Percentiles rank a stretch among this genome's conserved stretches.
These are phyloP conservation scores for Amanita phalloides DNA, from an alignment of 768 basidiomycete species.

Conservation along the genomic window DNA sequence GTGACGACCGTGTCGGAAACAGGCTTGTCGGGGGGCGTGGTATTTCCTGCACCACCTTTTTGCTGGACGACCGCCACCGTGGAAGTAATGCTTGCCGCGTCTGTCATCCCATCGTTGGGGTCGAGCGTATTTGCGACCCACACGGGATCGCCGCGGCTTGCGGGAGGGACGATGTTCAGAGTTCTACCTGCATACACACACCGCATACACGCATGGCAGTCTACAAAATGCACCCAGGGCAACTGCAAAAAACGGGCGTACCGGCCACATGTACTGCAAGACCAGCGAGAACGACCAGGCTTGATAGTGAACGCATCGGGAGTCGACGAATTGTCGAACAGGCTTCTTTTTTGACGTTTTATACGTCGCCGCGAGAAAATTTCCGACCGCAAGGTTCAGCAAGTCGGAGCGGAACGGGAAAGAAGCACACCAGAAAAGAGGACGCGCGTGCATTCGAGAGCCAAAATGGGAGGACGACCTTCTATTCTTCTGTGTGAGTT, in stretches of 20 bases:
- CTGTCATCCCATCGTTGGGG: constrained; percentile 12
- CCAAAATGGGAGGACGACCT: no score
- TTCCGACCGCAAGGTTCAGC: neutral
- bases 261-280: neutral
- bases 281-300: neutral
- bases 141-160: neutral
- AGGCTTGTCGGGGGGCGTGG: constrained; percentile 22
- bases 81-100: constrained; percentile 22
- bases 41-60: constrained; percentile 22
- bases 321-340: neutral
- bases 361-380: neutral
- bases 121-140: neutral
- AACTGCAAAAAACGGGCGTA: neutral
- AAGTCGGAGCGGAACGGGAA: neutral
- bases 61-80: constrained; percentile 26
- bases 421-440: no score
- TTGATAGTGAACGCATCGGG: neutral
- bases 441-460: no score
- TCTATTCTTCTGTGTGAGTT: no score
- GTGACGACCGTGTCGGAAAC: constrained; percentile 27
- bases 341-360: neutral
- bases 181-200: neutral
- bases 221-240: neutral
- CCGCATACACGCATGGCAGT: neutral
- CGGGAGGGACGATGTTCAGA: neutral